Conservation (phyloP, 1,139 yeast genomes). For the Magnusiomyces paraingens region DNA sequence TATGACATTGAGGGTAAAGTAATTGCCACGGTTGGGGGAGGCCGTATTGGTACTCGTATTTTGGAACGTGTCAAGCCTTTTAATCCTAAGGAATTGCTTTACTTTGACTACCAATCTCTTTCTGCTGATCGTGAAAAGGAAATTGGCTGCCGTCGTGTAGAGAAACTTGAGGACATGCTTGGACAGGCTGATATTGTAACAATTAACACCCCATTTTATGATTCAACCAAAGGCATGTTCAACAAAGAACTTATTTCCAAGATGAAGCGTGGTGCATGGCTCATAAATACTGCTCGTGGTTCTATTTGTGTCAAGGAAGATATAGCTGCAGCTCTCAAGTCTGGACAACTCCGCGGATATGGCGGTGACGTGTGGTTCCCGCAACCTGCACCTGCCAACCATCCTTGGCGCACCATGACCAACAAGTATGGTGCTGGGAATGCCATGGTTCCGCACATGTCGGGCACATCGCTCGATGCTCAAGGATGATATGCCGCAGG, state of each 20-base stretch:
- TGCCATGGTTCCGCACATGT: constrained; percentile 80
- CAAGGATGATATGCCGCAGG: constrained; percentile 70
- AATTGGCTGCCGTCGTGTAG: constrained; percentile 56
- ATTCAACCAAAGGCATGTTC: constrained; percentile 58
- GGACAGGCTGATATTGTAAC: constrained; percentile 67
- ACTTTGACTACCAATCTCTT: constrained; percentile 70
- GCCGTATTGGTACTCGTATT: constrained; percentile 74
- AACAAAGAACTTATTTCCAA: constrained; percentile 61
- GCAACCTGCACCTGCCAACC: constrained; percentile 72
- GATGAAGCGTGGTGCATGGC: constrained; percentile 71
- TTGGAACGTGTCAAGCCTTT: constrained; percentile 68
- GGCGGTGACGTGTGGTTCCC: constrained; percentile 85
- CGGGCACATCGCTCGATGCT: constrained; percentile 77
- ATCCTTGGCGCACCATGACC: constrained; percentile 69
- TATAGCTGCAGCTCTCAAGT: constrained; percentile 63
- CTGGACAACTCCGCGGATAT: constrained; percentile 69
- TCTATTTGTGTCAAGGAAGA: constrained; percentile 69
- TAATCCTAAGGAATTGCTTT: constrained; percentile 65
- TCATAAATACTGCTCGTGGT: constrained; percentile 82
- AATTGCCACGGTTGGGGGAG: constrained; percentile 74
- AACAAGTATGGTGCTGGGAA: constrained; percentile 68
- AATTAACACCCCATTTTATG: constrained; percentile 73
- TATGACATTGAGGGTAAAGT: constrained; percentile 73
- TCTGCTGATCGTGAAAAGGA: constrained; percentile 52
- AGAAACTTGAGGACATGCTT: constrained; percentile 59